A percentile compares a stretch with the other conserved stretches of the same genome.
phyloP scores from a whole-genome alignment of 805 yeast genomes.

The Diddensiella transvaalensis region DNA sequence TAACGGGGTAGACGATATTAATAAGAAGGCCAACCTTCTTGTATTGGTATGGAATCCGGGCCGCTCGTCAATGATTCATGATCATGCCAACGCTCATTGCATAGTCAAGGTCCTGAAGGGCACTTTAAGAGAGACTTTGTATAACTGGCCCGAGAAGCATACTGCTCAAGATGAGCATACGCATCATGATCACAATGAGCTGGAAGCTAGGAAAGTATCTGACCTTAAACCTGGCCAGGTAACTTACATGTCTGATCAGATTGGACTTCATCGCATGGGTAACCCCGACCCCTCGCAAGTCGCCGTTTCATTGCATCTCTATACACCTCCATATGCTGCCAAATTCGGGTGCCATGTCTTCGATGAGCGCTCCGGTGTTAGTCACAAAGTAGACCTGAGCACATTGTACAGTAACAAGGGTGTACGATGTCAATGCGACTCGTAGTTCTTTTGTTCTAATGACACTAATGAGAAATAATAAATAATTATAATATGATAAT shows the following conservation, averaged over 20 bases:
- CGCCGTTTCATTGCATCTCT: conserved; percentile 65
- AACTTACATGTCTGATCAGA: conserved; percentile 60
- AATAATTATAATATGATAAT: not conserved
- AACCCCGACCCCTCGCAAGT: conserved; percentile 43
- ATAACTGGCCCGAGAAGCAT: conserved; percentile 49
- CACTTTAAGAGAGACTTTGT: conserved; percentile 52
- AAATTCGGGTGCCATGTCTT: conserved; percentile 42
- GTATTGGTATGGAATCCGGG: conserved; percentile 71
- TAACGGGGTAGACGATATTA: conserved; percentile 72
- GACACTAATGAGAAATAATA: not conserved
- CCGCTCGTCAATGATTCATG: conserved; percentile 61
- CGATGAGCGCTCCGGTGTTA: conserved; percentile 47
- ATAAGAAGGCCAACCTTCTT: conserved; percentile 64
- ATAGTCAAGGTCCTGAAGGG: conserved; percentile 68
- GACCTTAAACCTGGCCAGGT: conserved; percentile 40
- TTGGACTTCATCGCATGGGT: conserved; percentile 63
- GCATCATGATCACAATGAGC: conserved; percentile 20
- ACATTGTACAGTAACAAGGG: conserved; percentile 64
- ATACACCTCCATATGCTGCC: conserved; percentile 74
- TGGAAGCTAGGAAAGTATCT: conserved; percentile 29
- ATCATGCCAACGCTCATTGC: conserved; percentile 75
- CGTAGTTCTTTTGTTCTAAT: too few species aligned
- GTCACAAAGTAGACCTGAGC: conserved; percentile 55
- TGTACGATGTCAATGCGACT: conserved; percentile 19
- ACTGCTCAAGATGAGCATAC: too few species aligned